phyloP scores from a whole-genome alignment of 306 rosid species.

The Cercis canadensis region DNA sequence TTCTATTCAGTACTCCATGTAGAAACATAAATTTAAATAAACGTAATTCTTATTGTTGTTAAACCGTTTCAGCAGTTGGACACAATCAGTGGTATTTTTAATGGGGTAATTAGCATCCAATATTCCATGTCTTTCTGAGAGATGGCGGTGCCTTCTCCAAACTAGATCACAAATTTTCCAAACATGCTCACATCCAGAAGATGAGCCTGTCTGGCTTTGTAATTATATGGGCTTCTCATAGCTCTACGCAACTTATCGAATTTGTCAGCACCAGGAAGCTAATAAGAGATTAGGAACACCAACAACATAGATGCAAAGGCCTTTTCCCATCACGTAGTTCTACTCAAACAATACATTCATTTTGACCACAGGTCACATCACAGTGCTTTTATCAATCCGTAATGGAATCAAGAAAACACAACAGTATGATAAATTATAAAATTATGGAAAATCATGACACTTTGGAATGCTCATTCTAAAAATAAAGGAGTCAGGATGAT shows the following conservation, averaged over 20 bases:
- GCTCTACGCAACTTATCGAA: constrained; percentile 53
- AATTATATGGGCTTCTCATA: constrained; percentile 50
- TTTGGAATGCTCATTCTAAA: constrained; percentile 4
- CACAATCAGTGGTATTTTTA: constrained; percentile 18
- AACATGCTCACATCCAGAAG: constrained; percentile 50
- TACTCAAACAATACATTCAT: constrained; percentile 49
- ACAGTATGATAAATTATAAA: constrained; percentile 20
- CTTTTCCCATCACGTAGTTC: constrained; percentile 53
- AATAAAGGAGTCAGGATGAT: constrained; percentile 31
- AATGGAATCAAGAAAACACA: constrained; percentile 47
- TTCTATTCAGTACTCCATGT: constrained; percentile 32
- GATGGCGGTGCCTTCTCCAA: constrained; percentile 36
- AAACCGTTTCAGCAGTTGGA: neutral
- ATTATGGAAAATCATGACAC: constrained; percentile 12
- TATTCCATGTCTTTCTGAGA: constrained; percentile 45
- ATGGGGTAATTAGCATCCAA: constrained; percentile 13
- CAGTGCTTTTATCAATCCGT: constrained; percentile 50
- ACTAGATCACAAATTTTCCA: constrained; percentile 49
- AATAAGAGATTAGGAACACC: neutral
- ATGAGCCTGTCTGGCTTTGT: constrained; percentile 54
- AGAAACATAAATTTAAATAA: constrained; percentile 15
- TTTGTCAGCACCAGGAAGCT: constrained; percentile 2
- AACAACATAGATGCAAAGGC: constrained; percentile 45
- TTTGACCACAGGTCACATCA: constrained; percentile 50
- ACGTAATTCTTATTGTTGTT: constrained; percentile 11